Evolutionary conservation across 129 eudicot genomes (phyloP), one percentile per base, ranked within the genome.

Genomic region (Centella asiatica): DNA sequence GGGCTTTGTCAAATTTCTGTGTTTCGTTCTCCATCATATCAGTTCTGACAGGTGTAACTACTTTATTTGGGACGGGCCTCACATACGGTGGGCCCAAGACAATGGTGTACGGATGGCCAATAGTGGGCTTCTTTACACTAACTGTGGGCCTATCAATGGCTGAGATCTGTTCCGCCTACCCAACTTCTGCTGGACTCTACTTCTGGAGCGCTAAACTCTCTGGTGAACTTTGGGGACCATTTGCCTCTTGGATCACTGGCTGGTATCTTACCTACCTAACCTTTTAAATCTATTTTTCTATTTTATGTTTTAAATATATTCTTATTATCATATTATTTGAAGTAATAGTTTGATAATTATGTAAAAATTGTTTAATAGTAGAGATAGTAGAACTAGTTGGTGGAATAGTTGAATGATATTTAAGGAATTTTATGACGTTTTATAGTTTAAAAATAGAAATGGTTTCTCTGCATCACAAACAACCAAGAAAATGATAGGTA

Each of bases 81-180:
- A 57, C 62, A 15, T 79, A 52, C 19, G 89, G 95, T 15, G 95
- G 95, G 62, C 89, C 95, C 2, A 67, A 72, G 10, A 79, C 80
- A 10, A 86, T 86, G 89, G 75, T 86, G 1, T 82, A 69, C 3
- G 95, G 95, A 11, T 82, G 89, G 89, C 86, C 80, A 47, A 62
- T 82, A 27, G 84, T 78, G 6, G 86, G 89, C 58, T 20, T 74
- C 8, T 51, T 82, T 25, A 54, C 95, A 4, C 48, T 82, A 20
- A 4, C 72, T 7, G 82, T 86, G 62, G 95, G 82, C 64, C 71
- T 86, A 13, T 79, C 95, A 10, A 68, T 86, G 95, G 78, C 89
- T 31, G 95, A 86, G 82, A 86, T 86, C 1, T 82, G 86, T 69
- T 86, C 95, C 13, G 95, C 95, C 24, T 86, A 82, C 69, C 95